These are phyloP conservation scores for Schizosaccharomyces cryophilus DNA, from an alignment of 805 yeast genomes.

Conservation along the genomic window DNA sequence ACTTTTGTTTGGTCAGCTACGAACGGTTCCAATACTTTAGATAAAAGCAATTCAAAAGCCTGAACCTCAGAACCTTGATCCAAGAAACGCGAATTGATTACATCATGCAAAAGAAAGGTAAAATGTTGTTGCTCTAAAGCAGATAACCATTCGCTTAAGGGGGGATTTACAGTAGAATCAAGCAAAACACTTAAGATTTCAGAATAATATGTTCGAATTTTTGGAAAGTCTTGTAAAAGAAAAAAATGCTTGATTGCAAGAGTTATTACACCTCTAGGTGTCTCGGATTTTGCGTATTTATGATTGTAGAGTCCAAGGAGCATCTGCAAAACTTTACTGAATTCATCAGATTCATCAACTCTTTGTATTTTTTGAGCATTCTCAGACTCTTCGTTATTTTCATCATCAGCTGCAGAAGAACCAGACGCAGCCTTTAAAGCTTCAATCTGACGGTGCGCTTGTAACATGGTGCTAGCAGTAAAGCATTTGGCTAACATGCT, in stretches of 20 bases:
- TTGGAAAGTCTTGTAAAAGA: background rate
- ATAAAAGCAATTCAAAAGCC: background rate
- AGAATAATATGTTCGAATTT: too few relatives aligned
- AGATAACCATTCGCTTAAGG: background rate
- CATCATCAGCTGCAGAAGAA: background rate
- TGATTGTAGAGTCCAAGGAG: background rate
- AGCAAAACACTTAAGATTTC: too few relatives aligned
- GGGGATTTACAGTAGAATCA: background rate
- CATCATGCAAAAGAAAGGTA: background rate
- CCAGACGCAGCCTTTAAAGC: background rate
- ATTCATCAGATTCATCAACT: background rate
- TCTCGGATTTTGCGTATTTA: background rate
- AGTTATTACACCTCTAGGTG: background rate
- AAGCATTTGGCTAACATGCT: background rate
- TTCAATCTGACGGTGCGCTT: background rate
- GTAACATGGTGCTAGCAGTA: background rate
- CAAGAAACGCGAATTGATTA: background rate
- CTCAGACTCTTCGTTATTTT: background rate
- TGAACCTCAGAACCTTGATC: background rate
- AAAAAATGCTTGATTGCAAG: background rate
- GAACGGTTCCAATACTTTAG: background rate
- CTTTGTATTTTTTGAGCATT: background rate
- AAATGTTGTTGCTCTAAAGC: background rate
- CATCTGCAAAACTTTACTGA: background rate
- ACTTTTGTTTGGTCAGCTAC: background rate